A percentile compares a stretch with the other conserved stretches of the same genome.
phyloP scores from a whole-genome alignment of 805 yeast species.

The Ascoidea rubescens region DNA sequence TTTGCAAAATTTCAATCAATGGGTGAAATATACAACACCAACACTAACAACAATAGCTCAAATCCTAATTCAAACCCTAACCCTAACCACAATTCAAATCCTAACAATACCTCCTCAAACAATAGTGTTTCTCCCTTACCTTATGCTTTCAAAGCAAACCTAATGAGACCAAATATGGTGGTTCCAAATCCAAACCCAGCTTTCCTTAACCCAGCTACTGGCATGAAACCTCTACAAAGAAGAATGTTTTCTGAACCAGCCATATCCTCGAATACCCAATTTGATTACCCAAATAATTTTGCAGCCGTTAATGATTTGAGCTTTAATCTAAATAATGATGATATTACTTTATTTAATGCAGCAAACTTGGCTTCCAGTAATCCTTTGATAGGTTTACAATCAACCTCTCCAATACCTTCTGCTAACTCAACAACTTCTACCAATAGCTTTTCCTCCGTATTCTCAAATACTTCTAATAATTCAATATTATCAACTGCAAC shows the following conservation, averaged over 20 bases:
- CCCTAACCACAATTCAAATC: no score
- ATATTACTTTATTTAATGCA: no score
- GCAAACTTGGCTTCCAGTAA: background rate
- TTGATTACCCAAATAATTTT: background rate
- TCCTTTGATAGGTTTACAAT: background rate
- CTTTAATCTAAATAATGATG: background rate
- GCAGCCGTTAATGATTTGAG: background rate
- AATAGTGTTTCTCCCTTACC: background rate
- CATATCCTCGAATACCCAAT: no score
- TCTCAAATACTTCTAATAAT: background rate
- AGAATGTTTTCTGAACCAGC: background rate
- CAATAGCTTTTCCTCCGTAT: background rate
- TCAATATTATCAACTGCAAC: background rate
- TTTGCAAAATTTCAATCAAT: background rate
- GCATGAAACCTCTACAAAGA: background rate
- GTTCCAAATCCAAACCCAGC: background rate
- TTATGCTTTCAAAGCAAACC: background rate
- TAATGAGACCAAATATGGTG: background rate
- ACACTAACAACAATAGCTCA: background rate
- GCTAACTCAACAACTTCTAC: background rate
- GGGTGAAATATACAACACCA: background rate
- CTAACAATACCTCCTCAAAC: no score
- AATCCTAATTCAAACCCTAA: background rate
- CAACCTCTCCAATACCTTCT: background rate
- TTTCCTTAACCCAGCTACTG: background rate